Evolutionary conservation across 2,329 filamentous ascomycete genomes (phyloP).

Genomic region (Alternaria panax): DNA sequence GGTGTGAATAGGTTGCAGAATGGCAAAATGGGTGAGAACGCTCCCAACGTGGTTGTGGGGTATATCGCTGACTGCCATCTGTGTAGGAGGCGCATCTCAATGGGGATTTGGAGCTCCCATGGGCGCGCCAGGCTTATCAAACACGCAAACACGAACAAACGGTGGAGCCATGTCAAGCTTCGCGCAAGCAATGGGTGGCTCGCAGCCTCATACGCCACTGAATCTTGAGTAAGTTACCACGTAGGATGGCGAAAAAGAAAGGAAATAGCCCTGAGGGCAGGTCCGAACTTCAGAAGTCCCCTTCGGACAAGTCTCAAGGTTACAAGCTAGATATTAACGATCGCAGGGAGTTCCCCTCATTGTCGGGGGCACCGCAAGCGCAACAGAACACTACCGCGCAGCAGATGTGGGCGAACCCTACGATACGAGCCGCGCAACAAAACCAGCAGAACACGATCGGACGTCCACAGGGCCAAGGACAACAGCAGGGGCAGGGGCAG

Average conservation of each 20-base stretch:
- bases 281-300: background rate
- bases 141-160: constrained; percentile 59
- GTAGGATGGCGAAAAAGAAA: constrained; percentile 10
- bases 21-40: constrained; percentile 60
- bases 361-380: constrained; percentile 65
- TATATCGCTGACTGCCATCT: constrained; percentile 28
- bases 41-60: background rate
- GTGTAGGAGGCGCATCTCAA: constrained; percentile 60
- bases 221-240: constrained; percentile 63
- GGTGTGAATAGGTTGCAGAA: constrained; percentile 60
- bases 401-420: constrained; percentile 65
- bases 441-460: constrained; percentile 62
- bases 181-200: constrained; percentile 63
- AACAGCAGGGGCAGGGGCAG: constrained; percentile 40
- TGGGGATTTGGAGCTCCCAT: constrained; percentile 66
- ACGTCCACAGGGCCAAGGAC: constrained; percentile 56
- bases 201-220: constrained; percentile 61
- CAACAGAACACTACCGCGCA: constrained; percentile 61
- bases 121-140: constrained; percentile 60
- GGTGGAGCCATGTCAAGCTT: constrained; percentile 60
- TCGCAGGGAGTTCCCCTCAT: constrained; percentile 67
- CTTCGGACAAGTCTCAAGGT: background rate
- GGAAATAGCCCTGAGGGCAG: background rate
- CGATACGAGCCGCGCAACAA: constrained; percentile 61
- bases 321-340: constrained; percentile 32